phyloP scores from a whole-genome alignment of 2,329 filamentous ascomycete genomes.

The Penicillium sp. region DNA sequence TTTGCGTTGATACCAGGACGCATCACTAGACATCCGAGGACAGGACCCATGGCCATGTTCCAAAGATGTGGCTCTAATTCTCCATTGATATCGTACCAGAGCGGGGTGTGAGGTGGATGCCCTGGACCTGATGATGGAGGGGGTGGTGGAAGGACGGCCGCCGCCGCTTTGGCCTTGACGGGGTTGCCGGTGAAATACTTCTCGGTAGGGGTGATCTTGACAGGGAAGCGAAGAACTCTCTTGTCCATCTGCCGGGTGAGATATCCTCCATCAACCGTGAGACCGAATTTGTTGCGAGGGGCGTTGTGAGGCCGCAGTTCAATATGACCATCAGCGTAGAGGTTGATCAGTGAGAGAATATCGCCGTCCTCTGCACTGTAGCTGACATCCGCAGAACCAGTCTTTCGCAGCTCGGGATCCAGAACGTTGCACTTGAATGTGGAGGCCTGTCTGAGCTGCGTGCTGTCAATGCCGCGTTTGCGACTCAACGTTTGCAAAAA shows the following conservation, averaged over 20 bases:
- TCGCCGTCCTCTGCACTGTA: constrained; percentile 47
- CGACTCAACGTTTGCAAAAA: constrained; percentile 45
- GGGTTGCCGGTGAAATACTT: constrained; percentile 47
- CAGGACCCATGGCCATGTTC: constrained; percentile 44
- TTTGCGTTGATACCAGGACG: constrained; percentile 42
- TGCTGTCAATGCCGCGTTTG: constrained; percentile 41
- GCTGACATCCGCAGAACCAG: constrained; percentile 34
- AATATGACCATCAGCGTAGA: constrained; percentile 40
- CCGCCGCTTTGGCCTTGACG: constrained; percentile 20
- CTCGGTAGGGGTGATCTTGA: constrained; percentile 41
- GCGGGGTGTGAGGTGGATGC: constrained; percentile 39
- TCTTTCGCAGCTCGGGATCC: constrained; percentile 39
- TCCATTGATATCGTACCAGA: constrained; percentile 54
- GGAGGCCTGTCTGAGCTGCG: constrained; percentile 43
- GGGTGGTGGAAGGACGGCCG: constrained; percentile 13
- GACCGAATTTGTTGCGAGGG: constrained; percentile 48
- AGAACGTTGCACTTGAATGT: constrained; percentile 46
- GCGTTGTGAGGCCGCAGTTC: constrained; percentile 40
- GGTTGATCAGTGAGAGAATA: constrained; percentile 46
- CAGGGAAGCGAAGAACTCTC: constrained; percentile 42
- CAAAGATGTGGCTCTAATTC: constrained; percentile 40
- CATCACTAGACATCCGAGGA: constrained; percentile 45
- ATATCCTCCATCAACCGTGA: constrained; percentile 48
- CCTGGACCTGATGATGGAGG: constrained; percentile 8
- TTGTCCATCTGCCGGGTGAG: constrained; percentile 51